These are phyloP conservation scores for Prunus mume DNA, from an alignment of 306 rosid genomes.

Conservation along the genomic window DNA sequence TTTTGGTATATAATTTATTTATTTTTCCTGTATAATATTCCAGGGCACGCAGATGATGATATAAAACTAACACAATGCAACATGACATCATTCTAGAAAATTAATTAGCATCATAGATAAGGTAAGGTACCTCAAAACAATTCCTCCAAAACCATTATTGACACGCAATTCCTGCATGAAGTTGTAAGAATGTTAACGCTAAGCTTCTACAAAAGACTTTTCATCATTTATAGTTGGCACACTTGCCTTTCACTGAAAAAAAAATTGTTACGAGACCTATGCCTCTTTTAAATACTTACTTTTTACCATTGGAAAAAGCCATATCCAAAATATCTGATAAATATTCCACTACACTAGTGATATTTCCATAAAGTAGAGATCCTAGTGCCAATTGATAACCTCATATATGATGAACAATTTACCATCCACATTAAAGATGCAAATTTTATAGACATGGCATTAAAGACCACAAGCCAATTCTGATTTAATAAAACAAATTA, in stretches of 20 bases:
- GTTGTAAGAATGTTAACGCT: slow-evolving; percentile 27
- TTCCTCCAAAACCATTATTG: slow-evolving; percentile 88
- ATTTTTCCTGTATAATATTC: not conserved
- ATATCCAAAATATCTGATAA: not conserved
- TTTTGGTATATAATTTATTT: not conserved
- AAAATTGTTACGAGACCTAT: not conserved
- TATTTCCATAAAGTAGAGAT: not conserved
- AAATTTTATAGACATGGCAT: not conserved
- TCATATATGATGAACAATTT: not conserved
- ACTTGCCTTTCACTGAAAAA: not conserved
- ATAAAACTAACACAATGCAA: not conserved
- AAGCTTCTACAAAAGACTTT: not conserved
- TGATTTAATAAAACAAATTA: not conserved
- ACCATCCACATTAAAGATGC: not conserved
- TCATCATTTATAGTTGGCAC: not conserved
- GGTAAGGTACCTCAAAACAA: slow-evolving; percentile 68
- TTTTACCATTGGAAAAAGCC: not conserved
- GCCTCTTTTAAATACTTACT: not conserved
- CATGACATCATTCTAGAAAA: not conserved
- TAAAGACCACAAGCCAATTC: not conserved
- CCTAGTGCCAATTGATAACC: not conserved
- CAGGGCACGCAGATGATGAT: not conserved
- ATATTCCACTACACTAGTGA: not conserved
- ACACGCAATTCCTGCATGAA: slow-evolving; percentile 89
- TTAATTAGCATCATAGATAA: slow-evolving; percentile 8